phyloP scores from a whole-genome alignment of 805 yeast species.

The Saccharomycopsis synnaedendra region DNA sequence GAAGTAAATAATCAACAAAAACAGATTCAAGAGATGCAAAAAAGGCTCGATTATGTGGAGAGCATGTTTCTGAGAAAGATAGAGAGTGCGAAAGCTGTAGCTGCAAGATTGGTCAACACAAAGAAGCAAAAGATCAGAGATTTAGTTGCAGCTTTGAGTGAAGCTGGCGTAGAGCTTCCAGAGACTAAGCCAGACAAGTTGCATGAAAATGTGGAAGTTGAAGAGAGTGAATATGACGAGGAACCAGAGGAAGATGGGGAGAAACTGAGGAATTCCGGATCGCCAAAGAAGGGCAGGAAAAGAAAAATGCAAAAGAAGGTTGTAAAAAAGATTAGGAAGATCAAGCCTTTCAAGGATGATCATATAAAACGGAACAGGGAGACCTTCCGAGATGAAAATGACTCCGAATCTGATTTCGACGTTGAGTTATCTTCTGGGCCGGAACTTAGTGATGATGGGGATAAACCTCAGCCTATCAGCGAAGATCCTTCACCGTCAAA shows the following conservation, averaged over 20 bases:
- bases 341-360: not conserved
- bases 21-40: not conserved
- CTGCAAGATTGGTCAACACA: slow-evolving; percentile 15
- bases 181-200: slow-evolving; percentile 2
- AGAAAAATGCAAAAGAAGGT: not conserved
- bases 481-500: no score
- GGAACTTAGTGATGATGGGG: no score
- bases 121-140: slow-evolving; percentile 17
- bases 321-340: not conserved
- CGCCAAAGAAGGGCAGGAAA: not conserved
- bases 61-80: not conserved
- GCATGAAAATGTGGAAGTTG: slow-evolving; percentile 1
- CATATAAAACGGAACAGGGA: not conserved
- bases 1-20: not conserved
- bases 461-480: no score
- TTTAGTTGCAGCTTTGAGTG: slow-evolving; percentile 15
- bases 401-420: not conserved
- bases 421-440: no score
- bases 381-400: not conserved
- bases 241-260: not conserved
- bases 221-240: not conserved
- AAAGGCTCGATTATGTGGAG: not conserved
- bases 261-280: not conserved
- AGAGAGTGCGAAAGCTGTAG: slow-evolving; percentile 12
- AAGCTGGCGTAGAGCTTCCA: slow-evolving; percentile 2